These are phyloP conservation scores for Ustilago hordei DNA, from an alignment of 1,284 basidiomycete genomes.

Conservation along the genomic window DNA sequence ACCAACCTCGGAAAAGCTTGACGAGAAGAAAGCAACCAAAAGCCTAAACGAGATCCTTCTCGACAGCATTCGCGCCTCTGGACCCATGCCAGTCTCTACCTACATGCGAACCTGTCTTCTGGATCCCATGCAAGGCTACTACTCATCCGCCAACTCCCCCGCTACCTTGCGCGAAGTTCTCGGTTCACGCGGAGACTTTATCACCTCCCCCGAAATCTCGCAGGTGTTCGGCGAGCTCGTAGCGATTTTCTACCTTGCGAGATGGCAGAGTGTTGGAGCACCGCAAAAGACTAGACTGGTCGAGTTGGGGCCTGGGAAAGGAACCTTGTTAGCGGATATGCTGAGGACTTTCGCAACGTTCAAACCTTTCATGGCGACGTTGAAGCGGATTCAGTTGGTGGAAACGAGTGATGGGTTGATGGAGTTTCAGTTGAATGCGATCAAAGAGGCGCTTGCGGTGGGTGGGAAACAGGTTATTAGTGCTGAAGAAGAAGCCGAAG, in stretches of 20 bases:
- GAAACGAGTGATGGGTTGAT: conserved; percentile 66
- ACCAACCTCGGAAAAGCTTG: background rate
- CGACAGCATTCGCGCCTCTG: conserved; percentile 50
- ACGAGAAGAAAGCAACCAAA: conserved; percentile 26
- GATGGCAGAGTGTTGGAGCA: conserved; percentile 77
- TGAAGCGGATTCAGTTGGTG: conserved; percentile 63
- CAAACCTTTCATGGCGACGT: conserved; percentile 45
- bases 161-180: conserved; percentile 75
- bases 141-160: conserved; percentile 50
- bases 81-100: conserved; percentile 66
- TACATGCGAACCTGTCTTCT: conserved; percentile 68
- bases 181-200: conserved; percentile 89
- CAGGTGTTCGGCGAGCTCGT: conserved; percentile 90
- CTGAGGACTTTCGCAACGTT: conserved; percentile 73
- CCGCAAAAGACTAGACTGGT: conserved; percentile 78
- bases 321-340: conserved; percentile 92
- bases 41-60: conserved; percentile 41
- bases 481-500: conserved; percentile 30
- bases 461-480: conserved; percentile 50
- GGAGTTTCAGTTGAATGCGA: conserved; percentile 51
- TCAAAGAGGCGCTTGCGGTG: conserved; percentile 42
- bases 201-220: conserved; percentile 95
- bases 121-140: conserved; percentile 68
- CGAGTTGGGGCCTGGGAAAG: conserved; percentile 93
- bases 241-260: conserved; percentile 79